Evolutionary conservation across 1,284 basidiomycete genomes (phyloP).

Genomic region (Ustilago trichophora): DNA sequence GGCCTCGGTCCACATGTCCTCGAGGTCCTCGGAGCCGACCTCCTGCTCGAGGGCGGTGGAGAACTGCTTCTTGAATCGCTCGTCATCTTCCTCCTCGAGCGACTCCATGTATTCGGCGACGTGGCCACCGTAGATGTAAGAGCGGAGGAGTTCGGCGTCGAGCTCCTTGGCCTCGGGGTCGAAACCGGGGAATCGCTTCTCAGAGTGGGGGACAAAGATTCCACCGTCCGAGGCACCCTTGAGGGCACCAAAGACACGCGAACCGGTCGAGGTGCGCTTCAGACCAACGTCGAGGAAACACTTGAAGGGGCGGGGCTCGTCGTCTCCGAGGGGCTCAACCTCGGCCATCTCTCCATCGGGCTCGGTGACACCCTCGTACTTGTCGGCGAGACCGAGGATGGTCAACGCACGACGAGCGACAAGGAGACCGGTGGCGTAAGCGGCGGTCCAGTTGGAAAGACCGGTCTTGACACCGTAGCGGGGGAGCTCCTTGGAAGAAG

Average conservation of each 20-base stretch:
- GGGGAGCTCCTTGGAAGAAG: slow-evolving; percentile 84
- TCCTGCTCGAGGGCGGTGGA: slow-evolving; percentile 93
- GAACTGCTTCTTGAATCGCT: slow-evolving; percentile 99
- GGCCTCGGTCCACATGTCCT: slow-evolving; percentile 91
- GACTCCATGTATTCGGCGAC: slow-evolving; percentile 99
- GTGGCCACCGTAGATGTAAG: slow-evolving; percentile 98
- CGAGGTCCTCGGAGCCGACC: slow-evolving; percentile 94
- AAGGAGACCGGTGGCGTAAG: slow-evolving; percentile 97
- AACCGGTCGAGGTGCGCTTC: slow-evolving; percentile 96
- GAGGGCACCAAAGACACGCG: slow-evolving; percentile 97
- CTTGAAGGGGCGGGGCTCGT: slow-evolving; percentile 98
- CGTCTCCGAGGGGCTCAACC: slow-evolving; percentile 87
- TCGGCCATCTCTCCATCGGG: slow-evolving; percentile 85
- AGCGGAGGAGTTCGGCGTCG: slow-evolving; percentile 92
- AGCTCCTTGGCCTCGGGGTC: slow-evolving; percentile 93
- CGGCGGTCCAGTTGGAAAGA: slow-evolving; percentile 98
- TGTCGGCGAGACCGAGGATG: slow-evolving; percentile 96
- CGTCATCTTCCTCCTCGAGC: slow-evolving; percentile 99
- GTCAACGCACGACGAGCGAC: slow-evolving; percentile 91
- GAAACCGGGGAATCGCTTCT: slow-evolving; percentile 98
- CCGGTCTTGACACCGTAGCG: slow-evolving; percentile 98
- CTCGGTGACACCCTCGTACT: slow-evolving; percentile 95
- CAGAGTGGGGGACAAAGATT: slow-evolving; percentile 96
- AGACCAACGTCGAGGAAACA: slow-evolving; percentile 98
- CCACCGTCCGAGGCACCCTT: slow-evolving; percentile 99